Base-by-base conservation (phyloP, 768 basidiomycete species). In the Panaeolus papilionaceus region DNA sequence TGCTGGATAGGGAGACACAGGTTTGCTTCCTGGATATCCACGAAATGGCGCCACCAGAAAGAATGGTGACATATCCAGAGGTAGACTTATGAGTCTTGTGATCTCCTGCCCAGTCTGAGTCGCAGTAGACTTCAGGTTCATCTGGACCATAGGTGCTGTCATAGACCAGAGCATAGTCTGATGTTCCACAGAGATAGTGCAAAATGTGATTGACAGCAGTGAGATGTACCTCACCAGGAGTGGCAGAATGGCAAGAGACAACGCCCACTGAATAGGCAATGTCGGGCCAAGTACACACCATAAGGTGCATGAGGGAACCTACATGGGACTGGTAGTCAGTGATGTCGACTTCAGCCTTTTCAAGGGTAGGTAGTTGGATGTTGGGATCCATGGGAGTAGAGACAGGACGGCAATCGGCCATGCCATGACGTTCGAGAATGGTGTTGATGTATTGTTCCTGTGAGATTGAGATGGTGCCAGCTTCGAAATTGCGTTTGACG, bases 361-460 rank as follows among this genome's bases (percentile, higher is more conserved):
- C 14, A 14, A 40, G 39, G 16, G 45, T 45, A 16, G 49, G 20
- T 20, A 51, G 49, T 7, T 51, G 23, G 26, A 28, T 28, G 23
- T 28, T 28, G 20, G 49, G 49, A 26, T 23, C 49, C 49, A 51
- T 51, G 3, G 49, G 49, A 8, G 49, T 51, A 23, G 20, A 51
- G 20, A 28, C 26, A 18, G 49, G 23, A 12, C 26, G 2, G 5
- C 49, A 23, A 11, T 51, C 10, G 5, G 49, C 49, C 49, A 51
- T 51, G 49, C 49, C 49, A 28, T 28, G 26, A 7, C 75, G 68
- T 0, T 38, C n/a, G 2, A 79, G n/a, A 16, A 82, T 74, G 1
- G 74, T 69, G 45, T 78, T 72, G 63, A 80, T 75, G 67, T 79
- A 80, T 20, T 70, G 44, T 11, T 64, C 58, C 61, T 84, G 81